Evolutionary conservation across 257 asterid genomes (phyloP).

Genomic region (Hygrophila difformis): DNA sequence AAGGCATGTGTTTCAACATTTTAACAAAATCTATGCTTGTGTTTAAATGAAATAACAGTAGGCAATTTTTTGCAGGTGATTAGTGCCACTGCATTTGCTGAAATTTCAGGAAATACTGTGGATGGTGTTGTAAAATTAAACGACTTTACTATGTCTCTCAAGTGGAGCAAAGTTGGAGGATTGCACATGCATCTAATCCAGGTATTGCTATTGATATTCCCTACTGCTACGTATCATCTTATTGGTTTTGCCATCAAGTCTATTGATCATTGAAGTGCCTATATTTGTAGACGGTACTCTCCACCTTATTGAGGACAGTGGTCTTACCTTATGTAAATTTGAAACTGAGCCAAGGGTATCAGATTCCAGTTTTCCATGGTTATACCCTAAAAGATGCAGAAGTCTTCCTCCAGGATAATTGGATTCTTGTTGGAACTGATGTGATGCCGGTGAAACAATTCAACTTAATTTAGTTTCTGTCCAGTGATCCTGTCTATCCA

Average conservation of each 20-base stretch:
- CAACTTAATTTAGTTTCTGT: constrained; percentile 16
- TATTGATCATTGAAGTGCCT: constrained; percentile 6
- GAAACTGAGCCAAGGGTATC: constrained; percentile 48
- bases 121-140: constrained; percentile 49
- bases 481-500: too few relatives aligned
- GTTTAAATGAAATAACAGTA: not conserved
- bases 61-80: constrained; percentile 46
- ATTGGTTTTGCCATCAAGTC: not conserved
- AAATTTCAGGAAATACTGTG: constrained; percentile 42
- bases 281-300: constrained; percentile 49
- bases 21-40: not conserved
- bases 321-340: constrained; percentile 60
- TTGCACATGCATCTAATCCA: constrained; percentile 67
- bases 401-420: constrained; percentile 36
- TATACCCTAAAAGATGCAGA: constrained; percentile 54
- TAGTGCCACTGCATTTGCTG: constrained; percentile 48
- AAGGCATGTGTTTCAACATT: constrained; percentile 1
- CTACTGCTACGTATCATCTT: not conserved
- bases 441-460: constrained; percentile 27
- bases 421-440: constrained; percentile 61
- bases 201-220: constrained; percentile 28
- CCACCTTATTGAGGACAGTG: constrained; percentile 48
- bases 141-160: constrained; percentile 54
- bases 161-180: constrained; percentile 83
- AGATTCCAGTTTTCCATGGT: constrained; percentile 55